Evolutionary conservation across 371 early-diverging fungal genomes (phyloP).

Genomic region (Catenaria anguillulae): DNA sequence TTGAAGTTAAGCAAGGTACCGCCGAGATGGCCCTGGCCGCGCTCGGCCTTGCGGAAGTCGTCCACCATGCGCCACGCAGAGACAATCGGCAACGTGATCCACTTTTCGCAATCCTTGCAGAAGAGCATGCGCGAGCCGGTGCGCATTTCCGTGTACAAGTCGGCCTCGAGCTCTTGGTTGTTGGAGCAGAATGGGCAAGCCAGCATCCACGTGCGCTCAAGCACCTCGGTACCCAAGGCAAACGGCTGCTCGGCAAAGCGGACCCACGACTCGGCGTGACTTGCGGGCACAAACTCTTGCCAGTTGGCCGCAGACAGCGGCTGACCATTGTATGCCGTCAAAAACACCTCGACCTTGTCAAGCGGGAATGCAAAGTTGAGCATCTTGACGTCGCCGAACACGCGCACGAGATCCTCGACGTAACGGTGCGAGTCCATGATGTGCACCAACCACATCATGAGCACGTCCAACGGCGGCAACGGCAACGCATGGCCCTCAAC

Average conservation of each 20-base stretch:
- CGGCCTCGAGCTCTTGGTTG: background rate
- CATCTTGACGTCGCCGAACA: constrained; percentile 5
- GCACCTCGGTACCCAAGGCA: background rate
- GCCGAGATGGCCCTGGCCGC: constrained; percentile 4
- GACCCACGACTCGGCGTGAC: background rate
- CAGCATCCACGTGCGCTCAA: background rate
- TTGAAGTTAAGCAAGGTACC: constrained; percentile 3
- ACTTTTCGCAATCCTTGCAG: constrained; percentile 3
- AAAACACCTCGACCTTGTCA: background rate
- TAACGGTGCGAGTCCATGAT: constrained; percentile 6
- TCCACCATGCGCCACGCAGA: constrained; percentile 5
- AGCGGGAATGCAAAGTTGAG: constrained; percentile 6
- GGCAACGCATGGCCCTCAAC: constrained; percentile 2
- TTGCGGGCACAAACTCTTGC: background rate
- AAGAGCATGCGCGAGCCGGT: constrained; percentile 4
- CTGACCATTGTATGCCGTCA: background rate
- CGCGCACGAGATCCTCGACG: constrained; percentile 1
- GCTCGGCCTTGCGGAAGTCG: background rate
- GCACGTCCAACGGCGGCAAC: constrained; percentile 6
- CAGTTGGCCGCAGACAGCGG: background rate
- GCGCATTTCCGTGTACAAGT: background rate
- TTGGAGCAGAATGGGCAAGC: background rate
- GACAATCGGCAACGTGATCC: background rate
- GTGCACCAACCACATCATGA: constrained; percentile 6
- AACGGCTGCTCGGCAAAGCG: background rate